Evolutionary conservation across 768 basidiomycete species (phyloP).

Genomic region (Macrocybe gigantea): DNA sequence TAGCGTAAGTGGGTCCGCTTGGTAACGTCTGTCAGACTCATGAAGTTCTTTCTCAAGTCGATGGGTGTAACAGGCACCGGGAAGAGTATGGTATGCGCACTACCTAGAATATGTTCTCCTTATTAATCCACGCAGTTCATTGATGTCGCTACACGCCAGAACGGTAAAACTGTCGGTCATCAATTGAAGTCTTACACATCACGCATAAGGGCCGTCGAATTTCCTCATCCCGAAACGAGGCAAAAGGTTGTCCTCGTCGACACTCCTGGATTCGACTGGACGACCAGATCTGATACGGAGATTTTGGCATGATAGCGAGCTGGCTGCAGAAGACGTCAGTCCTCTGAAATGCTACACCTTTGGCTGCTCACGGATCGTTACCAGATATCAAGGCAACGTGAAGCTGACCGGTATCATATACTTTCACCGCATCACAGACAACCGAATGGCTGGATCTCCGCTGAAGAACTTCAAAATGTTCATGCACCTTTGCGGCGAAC

Average conservation of each 20-base stretch:
- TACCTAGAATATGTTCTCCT: background rate
- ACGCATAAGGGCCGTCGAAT: constrained; percentile 12
- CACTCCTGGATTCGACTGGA: constrained; percentile 17
- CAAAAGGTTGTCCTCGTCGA: constrained; percentile 14
- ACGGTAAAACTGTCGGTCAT: constrained; percentile 14
- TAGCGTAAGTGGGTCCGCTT: no score
- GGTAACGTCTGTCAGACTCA: no score
- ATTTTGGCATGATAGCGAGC: constrained; percentile 12
- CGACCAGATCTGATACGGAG: constrained; percentile 10
- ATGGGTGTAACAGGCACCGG: constrained; percentile 27
- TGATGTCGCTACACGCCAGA: constrained; percentile 8
- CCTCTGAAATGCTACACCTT: no score
- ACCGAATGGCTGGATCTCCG: constrained; percentile 2
- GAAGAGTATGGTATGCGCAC: constrained; percentile 21
- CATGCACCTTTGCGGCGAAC: constrained; percentile 6
- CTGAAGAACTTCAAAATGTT: constrained; percentile 6
- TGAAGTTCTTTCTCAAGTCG: constrained; percentile 6
- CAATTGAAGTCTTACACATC: constrained; percentile 17
- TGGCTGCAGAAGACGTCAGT: constrained; percentile 19
- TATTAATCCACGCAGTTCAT: constrained; percentile 12
- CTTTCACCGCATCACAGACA: constrained; percentile 9
- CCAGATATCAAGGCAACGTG: constrained; percentile 9
- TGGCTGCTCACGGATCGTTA: background rate
- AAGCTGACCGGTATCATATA: constrained; percentile 12
- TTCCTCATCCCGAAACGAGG: constrained; percentile 4